Base-by-base conservation (phyloP, 345 rosid species). In the Arabis hirsuta region DNA sequence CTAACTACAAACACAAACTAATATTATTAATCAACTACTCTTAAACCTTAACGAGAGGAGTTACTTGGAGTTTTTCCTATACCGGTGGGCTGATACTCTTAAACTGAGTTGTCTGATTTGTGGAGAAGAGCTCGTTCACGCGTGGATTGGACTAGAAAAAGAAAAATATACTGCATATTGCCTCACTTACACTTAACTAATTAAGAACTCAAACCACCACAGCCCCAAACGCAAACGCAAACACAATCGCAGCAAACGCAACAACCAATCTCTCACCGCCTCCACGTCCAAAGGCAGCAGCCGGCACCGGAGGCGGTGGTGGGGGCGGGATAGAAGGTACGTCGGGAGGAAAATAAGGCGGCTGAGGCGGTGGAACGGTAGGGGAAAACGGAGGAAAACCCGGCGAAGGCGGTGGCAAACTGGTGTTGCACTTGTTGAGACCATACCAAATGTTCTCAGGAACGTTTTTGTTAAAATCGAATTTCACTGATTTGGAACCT, bases 371-470 rank as follows among this genome's bases (percentile, higher is more conserved):
- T 61, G 75, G 59, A 8, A 19, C 34, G 7, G 68, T 16, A 24
- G 75, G 75, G 12, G 20, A 7, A 50, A 26, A 27, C 34, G 74
- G 74, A 16, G 67, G 74, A 20, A 36, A n/a, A 47, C 14, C 12
- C 5, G 73, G 73, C 4, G 41, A 59, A 16, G 75, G 44, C 7
- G 75, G 75, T 52, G 68, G 45, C 36, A 31, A 51, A 41, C 12
- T 24, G 44, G 67, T 71, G 53, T 12, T 71, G 45, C 75, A 71
- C 4, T 19, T 2, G 61, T 71, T 61, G 16, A 42, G 67, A 22
- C 75, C 68, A 12, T 31, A 61, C 75, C 75, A 71, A 61, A 11
- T 42, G 36, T 71, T 52, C 1, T 61, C 75, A 29, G 61, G 75
- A 7, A 61, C 16, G 54, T 42, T 42, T 27, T 31, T 1, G 61